Conservation (phyloP, 2,329 filamentous ascomycete genomes). For the Hypocreales sp. region DNA sequence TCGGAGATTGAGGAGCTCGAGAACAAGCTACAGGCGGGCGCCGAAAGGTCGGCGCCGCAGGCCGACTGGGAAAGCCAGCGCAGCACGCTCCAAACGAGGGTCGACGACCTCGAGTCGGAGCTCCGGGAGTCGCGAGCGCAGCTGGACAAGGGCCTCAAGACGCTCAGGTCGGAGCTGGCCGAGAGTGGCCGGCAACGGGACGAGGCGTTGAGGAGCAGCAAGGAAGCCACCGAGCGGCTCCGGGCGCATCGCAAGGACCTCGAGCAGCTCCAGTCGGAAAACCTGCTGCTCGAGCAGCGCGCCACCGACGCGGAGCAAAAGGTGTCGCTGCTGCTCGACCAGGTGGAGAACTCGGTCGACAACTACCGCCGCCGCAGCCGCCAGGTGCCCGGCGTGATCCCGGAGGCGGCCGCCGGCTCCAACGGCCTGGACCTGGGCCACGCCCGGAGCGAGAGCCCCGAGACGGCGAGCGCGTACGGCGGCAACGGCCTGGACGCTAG, state of each 20-base stretch:
- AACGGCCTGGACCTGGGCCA: conserved; percentile 26
- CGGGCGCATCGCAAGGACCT: conserved; percentile 48
- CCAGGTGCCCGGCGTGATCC: conserved; percentile 35
- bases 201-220: conserved; percentile 37
- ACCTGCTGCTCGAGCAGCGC: conserved; percentile 63
- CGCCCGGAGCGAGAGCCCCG: conserved; percentile 38
- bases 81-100: conserved; percentile 46
- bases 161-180: conserved; percentile 55
- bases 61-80: conserved; percentile 65
- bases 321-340: conserved; percentile 81
- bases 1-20: conserved; percentile 59
- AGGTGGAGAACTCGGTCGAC: conserved; percentile 86
- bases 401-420: conserved; percentile 19
- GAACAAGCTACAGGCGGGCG: conserved; percentile 27
- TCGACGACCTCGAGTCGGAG: conserved; percentile 54
- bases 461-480: conserved; percentile 47
- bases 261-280: conserved; percentile 71
- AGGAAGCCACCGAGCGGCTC: conserved; percentile 41
- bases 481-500: conserved; percentile 31
- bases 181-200: conserved; percentile 55
- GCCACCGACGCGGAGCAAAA: conserved; percentile 85
- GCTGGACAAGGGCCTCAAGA: conserved; percentile 56
- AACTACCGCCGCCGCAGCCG: conserved; percentile 75
- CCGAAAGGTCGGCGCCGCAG: conserved; percentile 24
- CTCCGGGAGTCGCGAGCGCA: conserved; percentile 48